Conservation (phyloP, 83 land plant genomes). For the Picea abies region DNA sequence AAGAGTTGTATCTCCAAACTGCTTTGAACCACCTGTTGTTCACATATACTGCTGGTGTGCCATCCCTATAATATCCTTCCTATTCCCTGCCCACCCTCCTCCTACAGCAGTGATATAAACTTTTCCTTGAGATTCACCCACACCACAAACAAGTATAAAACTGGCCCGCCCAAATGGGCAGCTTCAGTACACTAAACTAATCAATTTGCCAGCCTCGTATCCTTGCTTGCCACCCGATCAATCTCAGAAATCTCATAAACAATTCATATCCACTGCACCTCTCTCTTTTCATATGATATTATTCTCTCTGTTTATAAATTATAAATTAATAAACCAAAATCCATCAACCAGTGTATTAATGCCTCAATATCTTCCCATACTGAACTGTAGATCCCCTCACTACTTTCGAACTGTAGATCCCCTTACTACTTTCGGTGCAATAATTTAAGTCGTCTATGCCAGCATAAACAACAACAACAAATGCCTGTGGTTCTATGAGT, state of each 20-base stretch:
- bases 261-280: conserved; percentile 14
- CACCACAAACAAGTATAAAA: too few species aligned
- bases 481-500: not conserved
- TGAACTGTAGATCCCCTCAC: too few species aligned
- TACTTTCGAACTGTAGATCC: too few species aligned
- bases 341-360: too few species aligned
- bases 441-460: too few species aligned
- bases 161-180: too few species aligned
- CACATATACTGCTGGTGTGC: conserved; percentile 10
- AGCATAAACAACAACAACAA: not conserved
- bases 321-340: not conserved
- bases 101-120: too few species aligned
- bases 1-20: conserved; percentile 37
- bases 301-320: not conserved
- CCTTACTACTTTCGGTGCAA: too few species aligned
- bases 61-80: conserved; percentile 9
- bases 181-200: not conserved
- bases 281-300: conserved; percentile 4
- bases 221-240: not conserved
- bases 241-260: not conserved
- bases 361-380: too few species aligned
- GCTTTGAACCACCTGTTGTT: conserved; percentile 12
- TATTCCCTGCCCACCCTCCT: not conserved
- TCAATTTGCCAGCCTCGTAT: conserved; percentile 8
- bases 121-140: not conserved